Evolutionary conservation across 331 rosid genomes (phyloP).

Genomic region (Acacia pycnantha): DNA sequence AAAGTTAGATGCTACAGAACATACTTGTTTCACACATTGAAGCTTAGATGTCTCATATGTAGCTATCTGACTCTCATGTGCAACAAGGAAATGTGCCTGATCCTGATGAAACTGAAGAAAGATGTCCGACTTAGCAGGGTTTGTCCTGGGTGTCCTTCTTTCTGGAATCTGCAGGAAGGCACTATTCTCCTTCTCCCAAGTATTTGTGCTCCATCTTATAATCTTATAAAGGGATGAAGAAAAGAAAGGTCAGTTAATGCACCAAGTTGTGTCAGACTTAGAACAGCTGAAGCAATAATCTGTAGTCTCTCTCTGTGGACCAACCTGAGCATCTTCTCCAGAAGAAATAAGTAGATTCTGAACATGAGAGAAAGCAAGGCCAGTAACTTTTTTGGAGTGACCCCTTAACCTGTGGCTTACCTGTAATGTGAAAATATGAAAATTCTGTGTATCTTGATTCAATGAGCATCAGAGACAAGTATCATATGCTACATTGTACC

Average conservation of each 20-base stretch:
- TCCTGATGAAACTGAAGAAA: conserved; percentile 58
- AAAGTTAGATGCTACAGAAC: neutral
- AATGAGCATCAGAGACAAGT: neutral
- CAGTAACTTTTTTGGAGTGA: conserved; percentile 47
- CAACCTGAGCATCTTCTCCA: conserved; percentile 63
- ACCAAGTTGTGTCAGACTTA: neutral
- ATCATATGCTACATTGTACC: conserved; percentile 31
- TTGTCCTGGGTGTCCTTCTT: conserved; percentile 40
- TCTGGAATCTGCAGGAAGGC: conserved; percentile 45
- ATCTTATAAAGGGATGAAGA: conserved; percentile 31
- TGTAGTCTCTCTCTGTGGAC: neutral
- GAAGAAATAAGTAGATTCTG: conserved; percentile 45
- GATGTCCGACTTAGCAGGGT: conserved; percentile 32
- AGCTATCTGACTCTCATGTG: conserved; percentile 55
- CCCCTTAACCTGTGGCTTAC: conserved; percentile 36
- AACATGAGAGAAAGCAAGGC: conserved; percentile 51
- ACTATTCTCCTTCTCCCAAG: conserved; percentile 49
- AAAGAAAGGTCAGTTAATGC: neutral
- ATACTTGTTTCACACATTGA: conserved; percentile 57
- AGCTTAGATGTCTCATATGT: conserved; percentile 44
- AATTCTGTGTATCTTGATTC: neutral
- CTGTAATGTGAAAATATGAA: conserved; percentile 33
- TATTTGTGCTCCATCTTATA: conserved; percentile 48
- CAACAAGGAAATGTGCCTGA: conserved; percentile 54
- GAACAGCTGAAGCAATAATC: neutral